Evolutionary conservation across 352 stramenopile genomes (phyloP).

Genomic region (Elongisporangium undulatum): DNA sequence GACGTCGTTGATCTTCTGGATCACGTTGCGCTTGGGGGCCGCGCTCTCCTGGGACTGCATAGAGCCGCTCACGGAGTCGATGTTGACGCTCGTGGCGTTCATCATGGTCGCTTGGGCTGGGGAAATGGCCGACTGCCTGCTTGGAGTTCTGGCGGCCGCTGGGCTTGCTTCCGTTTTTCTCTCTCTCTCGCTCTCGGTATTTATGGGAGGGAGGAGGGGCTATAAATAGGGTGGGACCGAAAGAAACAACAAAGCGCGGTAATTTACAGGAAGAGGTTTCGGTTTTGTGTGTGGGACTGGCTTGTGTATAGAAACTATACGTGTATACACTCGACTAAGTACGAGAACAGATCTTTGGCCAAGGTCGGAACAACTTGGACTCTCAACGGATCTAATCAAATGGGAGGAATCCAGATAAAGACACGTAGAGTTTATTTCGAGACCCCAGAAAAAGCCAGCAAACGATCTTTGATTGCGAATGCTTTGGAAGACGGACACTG

Average conservation of each 20-base stretch:
- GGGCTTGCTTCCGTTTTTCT: neutral
- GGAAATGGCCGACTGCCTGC: neutral
- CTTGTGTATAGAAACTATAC: neutral
- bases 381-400: too few relatives aligned
- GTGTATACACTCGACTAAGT: neutral
- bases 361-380: too few relatives aligned
- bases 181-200: too few relatives aligned
- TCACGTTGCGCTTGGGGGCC: constrained; percentile 62
- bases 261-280: neutral
- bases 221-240: neutral
- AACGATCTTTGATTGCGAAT: too few relatives aligned
- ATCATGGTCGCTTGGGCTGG: constrained; percentile 25
- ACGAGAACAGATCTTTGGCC: too few relatives aligned
- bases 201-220: neutral
- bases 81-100: constrained; percentile 69
- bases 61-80: constrained; percentile 66
- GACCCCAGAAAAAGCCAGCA: too few relatives aligned
- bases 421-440: too few relatives aligned
- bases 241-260: neutral
- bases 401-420: too few relatives aligned
- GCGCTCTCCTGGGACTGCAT: constrained; percentile 28
- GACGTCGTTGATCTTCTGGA: constrained; percentile 82
- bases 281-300: neutral
- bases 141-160: neutral
- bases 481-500: too few relatives aligned